Conservation (phyloP, 306 rosid species). For the Sicyos edulis region DNA sequence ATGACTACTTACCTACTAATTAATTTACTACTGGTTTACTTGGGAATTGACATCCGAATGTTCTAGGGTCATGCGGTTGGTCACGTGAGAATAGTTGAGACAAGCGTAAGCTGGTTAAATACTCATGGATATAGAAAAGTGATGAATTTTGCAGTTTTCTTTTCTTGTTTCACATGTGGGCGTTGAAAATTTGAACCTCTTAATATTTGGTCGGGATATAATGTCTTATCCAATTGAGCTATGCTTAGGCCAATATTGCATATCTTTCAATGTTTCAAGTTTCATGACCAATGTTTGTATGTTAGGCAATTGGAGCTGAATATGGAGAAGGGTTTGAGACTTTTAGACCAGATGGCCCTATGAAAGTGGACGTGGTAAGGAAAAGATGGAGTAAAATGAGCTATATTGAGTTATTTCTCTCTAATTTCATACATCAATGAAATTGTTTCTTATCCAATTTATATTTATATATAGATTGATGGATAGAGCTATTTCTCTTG, state of each 20-base stretch:
- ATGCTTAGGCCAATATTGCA: neutral
- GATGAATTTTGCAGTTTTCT: neutral
- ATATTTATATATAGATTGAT: too few relatives aligned
- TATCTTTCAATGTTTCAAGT: neutral
- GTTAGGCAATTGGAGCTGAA: conserved; percentile 96
- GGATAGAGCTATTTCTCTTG: conserved; percentile 1
- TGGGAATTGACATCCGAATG: too few relatives aligned
- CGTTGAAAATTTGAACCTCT: neutral
- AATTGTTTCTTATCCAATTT: too few relatives aligned
- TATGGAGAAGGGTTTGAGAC: conserved; percentile 99
- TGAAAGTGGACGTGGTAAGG: conserved; percentile 92
- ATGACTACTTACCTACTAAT: too few relatives aligned
- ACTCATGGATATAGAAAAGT: too few relatives aligned
- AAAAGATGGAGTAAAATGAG: conserved; percentile 10
- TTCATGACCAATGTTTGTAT: conserved; percentile 21
- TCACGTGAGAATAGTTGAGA: too few relatives aligned
- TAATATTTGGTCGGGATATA: neutral
- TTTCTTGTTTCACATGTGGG: neutral
- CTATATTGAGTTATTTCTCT: too few relatives aligned
- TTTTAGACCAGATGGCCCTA: conserved; percentile 85
- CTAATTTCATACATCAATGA: too few relatives aligned
- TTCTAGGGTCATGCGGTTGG: too few relatives aligned
- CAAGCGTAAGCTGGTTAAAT: too few relatives aligned
- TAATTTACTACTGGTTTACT: too few relatives aligned
- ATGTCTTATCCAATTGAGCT: neutral